A percentile compares a stretch with the other conserved stretches of the same genome.
Evolutionary conservation across 495 filamentous ascomycete genomes (phyloP).

Genomic region (Penicillium psychrofluorescens): DNA sequence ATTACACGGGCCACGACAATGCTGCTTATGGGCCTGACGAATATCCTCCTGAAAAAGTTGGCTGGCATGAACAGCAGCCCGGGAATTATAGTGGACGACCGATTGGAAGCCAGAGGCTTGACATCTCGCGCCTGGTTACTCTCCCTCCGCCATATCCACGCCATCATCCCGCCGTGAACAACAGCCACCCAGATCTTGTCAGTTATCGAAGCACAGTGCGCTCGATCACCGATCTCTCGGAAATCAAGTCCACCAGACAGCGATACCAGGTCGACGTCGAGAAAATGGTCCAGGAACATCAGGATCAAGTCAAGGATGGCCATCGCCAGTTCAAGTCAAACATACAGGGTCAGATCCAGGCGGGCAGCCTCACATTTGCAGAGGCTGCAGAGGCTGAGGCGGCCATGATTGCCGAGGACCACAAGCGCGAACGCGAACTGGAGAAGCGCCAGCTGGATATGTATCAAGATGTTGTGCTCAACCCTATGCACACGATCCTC

Average conservation of each 20-base stretch:
- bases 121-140: constrained; percentile 87
- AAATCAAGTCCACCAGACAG: constrained; percentile 61
- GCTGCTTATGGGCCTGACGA: constrained; percentile 50
- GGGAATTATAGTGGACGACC: constrained; percentile 10
- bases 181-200: constrained; percentile 83
- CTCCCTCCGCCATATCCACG: constrained; percentile 88
- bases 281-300: constrained; percentile 27
- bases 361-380: constrained; percentile 68
- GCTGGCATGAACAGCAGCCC: constrained; percentile 60
- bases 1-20: constrained; percentile 22
- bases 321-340: constrained; percentile 49
- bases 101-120: constrained; percentile 51
- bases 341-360: constrained; percentile 65
- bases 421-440: constrained; percentile 50
- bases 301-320: constrained; percentile 36
- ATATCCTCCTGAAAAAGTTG: constrained; percentile 80
- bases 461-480: constrained; percentile 68
- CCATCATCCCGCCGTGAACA: constrained; percentile 91
- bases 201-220: constrained; percentile 70
- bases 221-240: constrained; percentile 64
- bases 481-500: constrained; percentile 69
- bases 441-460: constrained; percentile 67
- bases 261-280: constrained; percentile 41
- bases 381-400: constrained; percentile 74
- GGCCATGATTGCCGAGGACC: constrained; percentile 55